Conservation (phyloP, 192 early-diverging fungal species). For the Rhizoclosmatium globosum region DNA sequence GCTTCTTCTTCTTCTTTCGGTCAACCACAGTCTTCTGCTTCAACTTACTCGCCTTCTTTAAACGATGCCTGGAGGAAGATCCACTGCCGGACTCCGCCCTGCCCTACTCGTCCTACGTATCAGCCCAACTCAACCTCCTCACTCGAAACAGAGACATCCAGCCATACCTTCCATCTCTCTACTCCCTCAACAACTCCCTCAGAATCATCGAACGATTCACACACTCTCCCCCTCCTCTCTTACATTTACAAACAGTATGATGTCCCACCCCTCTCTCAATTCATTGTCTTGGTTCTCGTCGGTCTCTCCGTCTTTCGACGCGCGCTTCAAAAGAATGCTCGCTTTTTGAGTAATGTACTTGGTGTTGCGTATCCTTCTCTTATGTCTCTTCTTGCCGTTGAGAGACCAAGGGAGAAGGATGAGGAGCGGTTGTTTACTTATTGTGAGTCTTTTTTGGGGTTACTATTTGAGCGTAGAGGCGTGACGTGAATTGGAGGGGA, state of each 20-base stretch:
- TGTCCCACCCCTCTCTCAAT: conserved; percentile 49
- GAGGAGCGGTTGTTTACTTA: conserved; percentile 61
- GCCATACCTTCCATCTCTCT: background rate
- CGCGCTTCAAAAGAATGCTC: conserved; percentile 41
- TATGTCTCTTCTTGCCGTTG: conserved; percentile 51
- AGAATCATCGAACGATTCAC: conserved; percentile 17
- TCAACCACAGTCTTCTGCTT: no score
- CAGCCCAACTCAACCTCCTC: background rate
- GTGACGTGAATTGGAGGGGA: no score
- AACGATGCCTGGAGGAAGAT: no score
- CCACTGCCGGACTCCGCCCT: background rate
- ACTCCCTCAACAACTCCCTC: background rate
- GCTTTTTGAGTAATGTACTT: conserved; percentile 50
- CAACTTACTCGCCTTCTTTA: no score
- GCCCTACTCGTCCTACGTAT: background rate
- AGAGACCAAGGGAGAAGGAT: conserved; percentile 54
- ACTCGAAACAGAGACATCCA: background rate
- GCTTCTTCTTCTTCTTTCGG: no score
- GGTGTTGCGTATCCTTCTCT: conserved; percentile 56
- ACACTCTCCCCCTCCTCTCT: conserved; percentile 45
- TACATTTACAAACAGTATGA: conserved; percentile 37
- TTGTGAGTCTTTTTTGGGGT: conserved; percentile 46
- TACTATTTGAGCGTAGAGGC: background rate
- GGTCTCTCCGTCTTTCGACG: conserved; percentile 38
- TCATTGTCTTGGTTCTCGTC: conserved; percentile 24